Conservation (phyloP, 345 rosid species). For the Carallia pectinifolia region DNA sequence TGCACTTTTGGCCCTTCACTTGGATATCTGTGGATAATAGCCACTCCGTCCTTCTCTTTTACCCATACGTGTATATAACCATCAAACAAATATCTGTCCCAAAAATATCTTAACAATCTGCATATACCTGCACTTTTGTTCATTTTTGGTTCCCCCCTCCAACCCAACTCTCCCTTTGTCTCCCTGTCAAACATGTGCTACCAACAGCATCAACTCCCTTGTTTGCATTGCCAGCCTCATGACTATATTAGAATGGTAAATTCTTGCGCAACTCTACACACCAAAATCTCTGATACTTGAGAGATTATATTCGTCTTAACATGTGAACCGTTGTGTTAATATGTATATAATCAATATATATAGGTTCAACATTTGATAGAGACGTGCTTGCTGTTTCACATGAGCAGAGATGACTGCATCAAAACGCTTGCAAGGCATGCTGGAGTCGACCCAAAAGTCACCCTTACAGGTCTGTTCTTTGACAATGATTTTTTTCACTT, state of each 20-base stretch:
- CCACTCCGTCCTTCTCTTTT: not conserved
- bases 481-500: not conserved
- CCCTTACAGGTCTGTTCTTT: constrained; percentile 32
- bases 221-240: constrained; percentile 50
- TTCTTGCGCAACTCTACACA: not conserved
- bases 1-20: constrained; percentile 51
- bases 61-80: not conserved
- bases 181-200: constrained; percentile 14
- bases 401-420: constrained; percentile 48
- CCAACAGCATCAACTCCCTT: constrained; percentile 30
- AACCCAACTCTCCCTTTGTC: not conserved
- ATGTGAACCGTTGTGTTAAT: not conserved
- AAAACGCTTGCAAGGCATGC: constrained; percentile 45
- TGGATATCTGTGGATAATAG: constrained; percentile 42
- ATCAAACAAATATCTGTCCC: not conserved
- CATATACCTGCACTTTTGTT: not conserved
- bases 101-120: constrained; percentile 35
- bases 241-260: constrained; percentile 51
- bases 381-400: constrained; percentile 46
- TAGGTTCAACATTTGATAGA: constrained; percentile 60
- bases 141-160: not conserved
- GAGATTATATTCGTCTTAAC: no score
- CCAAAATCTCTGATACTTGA: constrained; percentile 2
- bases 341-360: not conserved
- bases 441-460: constrained; percentile 38